These are phyloP conservation scores for Neopestalotiopsis sp. DNA, from an alignment of 2,329 filamentous ascomycete species.

Conservation along the genomic window DNA sequence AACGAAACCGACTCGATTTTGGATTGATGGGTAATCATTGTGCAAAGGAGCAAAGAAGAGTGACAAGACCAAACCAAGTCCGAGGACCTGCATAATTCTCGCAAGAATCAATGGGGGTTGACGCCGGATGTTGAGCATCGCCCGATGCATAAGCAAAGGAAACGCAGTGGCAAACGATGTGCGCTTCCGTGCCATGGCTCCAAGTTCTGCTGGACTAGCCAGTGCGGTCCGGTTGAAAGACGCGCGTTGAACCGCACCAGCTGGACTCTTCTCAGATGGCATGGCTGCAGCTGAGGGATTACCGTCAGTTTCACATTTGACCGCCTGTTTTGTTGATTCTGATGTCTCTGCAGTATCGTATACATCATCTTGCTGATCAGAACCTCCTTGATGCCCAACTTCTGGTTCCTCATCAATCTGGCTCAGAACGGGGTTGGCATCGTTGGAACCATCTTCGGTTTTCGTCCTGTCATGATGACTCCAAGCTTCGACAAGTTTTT, in stretches of 20 bases:
- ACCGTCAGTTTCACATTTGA: neutral
- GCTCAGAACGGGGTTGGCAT: neutral
- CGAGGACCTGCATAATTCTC: conserved; percentile 70
- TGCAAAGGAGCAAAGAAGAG: conserved; percentile 75
- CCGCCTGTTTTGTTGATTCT: neutral
- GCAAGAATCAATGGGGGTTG: conserved; percentile 69
- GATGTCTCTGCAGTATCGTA: conserved; percentile 16
- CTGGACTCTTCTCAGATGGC: conserved; percentile 21
- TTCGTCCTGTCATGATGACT: conserved; percentile 21
- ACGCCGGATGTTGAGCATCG: conserved; percentile 70
- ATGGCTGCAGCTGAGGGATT: neutral
- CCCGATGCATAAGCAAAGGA: conserved; percentile 70
- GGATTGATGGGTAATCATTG: conserved; percentile 71
- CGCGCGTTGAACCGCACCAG: conserved; percentile 38
- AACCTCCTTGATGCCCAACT: conserved; percentile 10
- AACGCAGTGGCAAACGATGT: conserved; percentile 67
- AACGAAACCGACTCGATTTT: conserved; percentile 75
- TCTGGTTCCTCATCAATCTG: neutral
- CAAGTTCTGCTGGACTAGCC: conserved; percentile 73
- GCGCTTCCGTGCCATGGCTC: conserved; percentile 67
- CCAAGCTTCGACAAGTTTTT: conserved; percentile 66
- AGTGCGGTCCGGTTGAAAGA: conserved; percentile 51
- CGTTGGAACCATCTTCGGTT: neutral
- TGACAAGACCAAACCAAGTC: conserved; percentile 65
- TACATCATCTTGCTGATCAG: conserved; percentile 23